A percentile compares a stretch with the other conserved stretches of the same genome.
Conservation (phyloP, 192 early-diverging fungal species). For the Oehlia diaphana region DNA sequence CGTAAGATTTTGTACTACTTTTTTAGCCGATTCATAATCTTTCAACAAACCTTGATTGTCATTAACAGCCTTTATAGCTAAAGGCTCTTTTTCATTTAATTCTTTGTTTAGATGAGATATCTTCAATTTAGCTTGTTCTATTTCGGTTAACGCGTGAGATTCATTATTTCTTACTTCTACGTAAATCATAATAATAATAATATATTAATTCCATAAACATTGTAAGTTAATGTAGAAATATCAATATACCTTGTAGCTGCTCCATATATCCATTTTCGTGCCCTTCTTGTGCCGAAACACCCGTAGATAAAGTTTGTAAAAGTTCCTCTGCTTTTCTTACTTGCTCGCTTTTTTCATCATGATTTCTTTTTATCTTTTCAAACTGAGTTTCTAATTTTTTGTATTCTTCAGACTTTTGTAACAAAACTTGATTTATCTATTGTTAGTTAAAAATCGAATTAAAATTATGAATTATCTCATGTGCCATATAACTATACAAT, state of each 20-base stretch:
- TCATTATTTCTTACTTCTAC: conserved; percentile 65
- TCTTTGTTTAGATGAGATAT: conserved; percentile 75
- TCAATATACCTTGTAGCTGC: conserved; percentile 73
- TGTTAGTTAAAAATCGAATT: neutral
- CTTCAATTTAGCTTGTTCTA: conserved; percentile 83
- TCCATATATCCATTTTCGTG: conserved; percentile 96
- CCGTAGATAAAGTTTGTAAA: conserved; percentile 90
- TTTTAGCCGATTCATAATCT: conserved; percentile 36
- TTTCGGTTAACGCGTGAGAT: conserved; percentile 61
- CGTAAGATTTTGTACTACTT: conserved; percentile 31
- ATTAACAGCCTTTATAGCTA: conserved; percentile 66
- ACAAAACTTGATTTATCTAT: conserved; percentile 48
- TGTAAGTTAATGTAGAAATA: neutral
- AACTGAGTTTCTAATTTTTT: conserved; percentile 44
- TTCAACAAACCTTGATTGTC: conserved; percentile 57
- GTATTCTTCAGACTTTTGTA: conserved; percentile 42
- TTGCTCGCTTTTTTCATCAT: conserved; percentile 59
- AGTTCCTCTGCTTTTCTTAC: conserved; percentile 76
- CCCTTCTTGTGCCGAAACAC: conserved; percentile 86
- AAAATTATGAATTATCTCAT: no score
- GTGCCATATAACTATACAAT: neutral
- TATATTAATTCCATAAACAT: neutral
- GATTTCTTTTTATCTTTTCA: conserved; percentile 47
- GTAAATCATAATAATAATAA: neutral
- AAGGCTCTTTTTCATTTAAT: conserved; percentile 63